Evolutionary conservation across 345 rosid species (phyloP), one percentile per base, ranked within the genome.

Genomic region (Durio zibethinus): DNA sequence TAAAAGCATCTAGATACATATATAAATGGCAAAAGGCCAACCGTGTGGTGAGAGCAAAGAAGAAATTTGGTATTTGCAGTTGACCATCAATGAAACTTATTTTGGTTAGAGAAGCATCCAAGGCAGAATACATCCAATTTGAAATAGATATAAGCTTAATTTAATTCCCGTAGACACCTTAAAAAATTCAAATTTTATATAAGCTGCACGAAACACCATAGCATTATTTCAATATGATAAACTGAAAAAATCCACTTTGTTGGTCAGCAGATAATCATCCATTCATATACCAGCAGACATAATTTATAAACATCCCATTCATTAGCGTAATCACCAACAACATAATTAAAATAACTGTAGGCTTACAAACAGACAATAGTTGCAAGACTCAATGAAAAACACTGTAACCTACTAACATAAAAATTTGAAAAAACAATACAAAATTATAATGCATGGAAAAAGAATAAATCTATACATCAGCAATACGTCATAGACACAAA

Each of bases 191-290:
- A 15, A 62, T 25, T 5, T 68, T 56, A 52, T 23, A 77, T 31
- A 48, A 53, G 59, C 65, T 43, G 18, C 50, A 77, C 63, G 71
- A 45, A 77, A 82, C 20, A 82, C 54, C 53, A 48, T 36, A 54
- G 63, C 61, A 66, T 63, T 64, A 57, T 84, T 76, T 31, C 35
- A 77, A 78, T 79, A 56, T 66, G 80, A 82, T 80, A 69, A 83
- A 62, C 40, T 45, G 73, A 77, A 77, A 48, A 80, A 77, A 81
- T 78, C 71, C 81, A 75, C 59, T 80, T 72, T 52, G 86, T 71
- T 68, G 83, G 87, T 85, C 85, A 91, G 86, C 84, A 52, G 75
- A 81, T 79, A 83, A 83, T 74, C 73, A 78, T 61, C 76, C 48
- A 77, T 75, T 78, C 50, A 11, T 70, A 88, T 82, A 68, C 70